A percentile compares a stretch with the other conserved stretches of the same genome.
These are phyloP conservation scores for Fraxinus paxiana DNA, from an alignment of 305 asterid species.

Conservation along the genomic window DNA sequence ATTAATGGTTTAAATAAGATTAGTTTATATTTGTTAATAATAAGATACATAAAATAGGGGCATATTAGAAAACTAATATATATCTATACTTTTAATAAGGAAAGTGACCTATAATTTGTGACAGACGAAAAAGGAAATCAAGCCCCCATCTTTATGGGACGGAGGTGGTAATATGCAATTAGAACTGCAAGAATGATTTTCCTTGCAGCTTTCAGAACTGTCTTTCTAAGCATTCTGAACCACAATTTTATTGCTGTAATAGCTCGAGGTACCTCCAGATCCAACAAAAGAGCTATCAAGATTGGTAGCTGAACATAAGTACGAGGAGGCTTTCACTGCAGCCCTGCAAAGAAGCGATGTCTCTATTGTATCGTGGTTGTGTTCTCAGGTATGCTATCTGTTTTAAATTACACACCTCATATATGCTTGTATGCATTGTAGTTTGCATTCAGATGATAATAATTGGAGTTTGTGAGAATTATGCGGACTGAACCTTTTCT, in stretches of 20 bases:
- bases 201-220: conserved; percentile 1
- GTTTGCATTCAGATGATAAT: conserved; percentile 17
- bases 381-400: conserved; percentile 67
- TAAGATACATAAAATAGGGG: not conserved
- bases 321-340: conserved; percentile 76
- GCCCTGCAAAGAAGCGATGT: conserved; percentile 88
- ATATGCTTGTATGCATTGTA: not conserved
- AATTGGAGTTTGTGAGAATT: not conserved
- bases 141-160: not conserved
- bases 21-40: not conserved
- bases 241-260: not conserved
- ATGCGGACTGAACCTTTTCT: conserved; percentile 3
- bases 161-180: not conserved
- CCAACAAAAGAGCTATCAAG: conserved; percentile 87
- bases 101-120: not conserved
- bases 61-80: not conserved
- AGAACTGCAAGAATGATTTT: not conserved
- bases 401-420: not conserved
- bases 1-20: not conserved
- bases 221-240: not conserved
- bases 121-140: not conserved
- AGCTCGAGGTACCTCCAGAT: conserved; percentile 76
- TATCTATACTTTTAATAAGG: not conserved
- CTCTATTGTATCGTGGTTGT: conserved; percentile 75
- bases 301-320: conserved; percentile 63